Percentiles rank a stretch among this genome's conserved stretches.
phyloP scores from a whole-genome alignment of 108 stramenopile species.

The Stephanodiscus triporus region DNA sequence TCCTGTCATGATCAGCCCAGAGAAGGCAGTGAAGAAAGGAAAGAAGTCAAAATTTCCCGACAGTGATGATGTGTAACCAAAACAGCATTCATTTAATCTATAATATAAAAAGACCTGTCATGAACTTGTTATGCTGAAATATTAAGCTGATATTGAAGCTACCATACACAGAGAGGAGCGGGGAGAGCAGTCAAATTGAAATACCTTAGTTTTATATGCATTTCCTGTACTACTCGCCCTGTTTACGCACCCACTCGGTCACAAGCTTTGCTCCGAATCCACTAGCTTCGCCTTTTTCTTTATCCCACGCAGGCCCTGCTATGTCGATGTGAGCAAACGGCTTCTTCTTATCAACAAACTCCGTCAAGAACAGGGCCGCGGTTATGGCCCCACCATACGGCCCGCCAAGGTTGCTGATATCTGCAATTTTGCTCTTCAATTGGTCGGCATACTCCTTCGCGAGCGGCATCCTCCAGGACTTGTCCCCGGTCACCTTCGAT shows the following conservation, averaged over 20 bases:
- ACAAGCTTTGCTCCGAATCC: constrained; percentile 95
- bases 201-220: no score
- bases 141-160: neutral
- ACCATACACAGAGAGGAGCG: no score
- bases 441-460: constrained; percentile 78
- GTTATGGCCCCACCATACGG: constrained; percentile 90
- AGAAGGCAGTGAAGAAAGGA: constrained; percentile 6
- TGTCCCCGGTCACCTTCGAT: constrained; percentile 86
- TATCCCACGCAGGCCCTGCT: constrained; percentile 95
- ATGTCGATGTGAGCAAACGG: constrained; percentile 90
- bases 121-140: neutral
- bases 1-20: constrained; percentile 7
- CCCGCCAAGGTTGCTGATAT: constrained; percentile 81
- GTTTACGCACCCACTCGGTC: constrained; percentile 83
- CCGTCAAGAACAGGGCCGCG: constrained; percentile 82
- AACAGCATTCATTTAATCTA: neutral
- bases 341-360: constrained; percentile 91
- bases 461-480: constrained; percentile 92
- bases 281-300: constrained; percentile 80
- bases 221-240: constrained; percentile 39
- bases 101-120: neutral
- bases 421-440: constrained; percentile 87
- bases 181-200: no score
- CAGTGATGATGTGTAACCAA: neutral
- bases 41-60: neutral